Conservation (phyloP, 306 rosid genomes). For the Cyamopsis tetragonoloba region DNA sequence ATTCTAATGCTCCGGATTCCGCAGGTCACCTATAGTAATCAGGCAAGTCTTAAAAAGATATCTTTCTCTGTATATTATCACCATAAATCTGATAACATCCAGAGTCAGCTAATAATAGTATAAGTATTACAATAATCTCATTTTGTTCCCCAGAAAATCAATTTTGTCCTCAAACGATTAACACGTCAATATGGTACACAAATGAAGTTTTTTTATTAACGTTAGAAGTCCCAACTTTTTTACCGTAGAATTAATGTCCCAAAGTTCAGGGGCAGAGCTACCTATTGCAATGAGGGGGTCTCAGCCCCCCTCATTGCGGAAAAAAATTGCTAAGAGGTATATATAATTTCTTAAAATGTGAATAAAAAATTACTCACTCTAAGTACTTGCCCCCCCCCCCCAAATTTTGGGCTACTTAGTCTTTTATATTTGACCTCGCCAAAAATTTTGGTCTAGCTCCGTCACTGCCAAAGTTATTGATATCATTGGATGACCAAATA, state of each 20-base stretch:
- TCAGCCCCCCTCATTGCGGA: no score
- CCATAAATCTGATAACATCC: conserved; percentile 9
- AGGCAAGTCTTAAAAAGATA: conserved; percentile 20
- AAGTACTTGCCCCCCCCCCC: no score
- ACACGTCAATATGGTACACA: conserved; percentile 5
- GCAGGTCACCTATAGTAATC: conserved; percentile 64
- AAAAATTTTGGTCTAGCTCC: no score
- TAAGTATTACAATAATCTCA: conserved; percentile 2
- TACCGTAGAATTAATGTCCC: no score
- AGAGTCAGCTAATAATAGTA: conserved; percentile 10
- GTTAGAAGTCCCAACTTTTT: no score
- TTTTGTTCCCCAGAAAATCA: conserved; percentile 4
- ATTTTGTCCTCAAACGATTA: conserved; percentile 9
- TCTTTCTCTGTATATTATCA: conserved; percentile 16
- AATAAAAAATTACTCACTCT: no score
- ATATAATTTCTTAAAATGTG: no score
- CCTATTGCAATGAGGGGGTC: no score
- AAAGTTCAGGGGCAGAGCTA: no score
- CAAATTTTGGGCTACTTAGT: no score
- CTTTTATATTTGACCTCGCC: no score
- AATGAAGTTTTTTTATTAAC: background rate
- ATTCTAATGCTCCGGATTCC: conserved; percentile 76
- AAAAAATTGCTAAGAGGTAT: no score
- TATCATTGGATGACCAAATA: background rate
- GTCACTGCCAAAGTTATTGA: conserved; percentile 7